phyloP scores from a whole-genome alignment of 139 green algal species.

The Protoeuglena noctilucae region DNA sequence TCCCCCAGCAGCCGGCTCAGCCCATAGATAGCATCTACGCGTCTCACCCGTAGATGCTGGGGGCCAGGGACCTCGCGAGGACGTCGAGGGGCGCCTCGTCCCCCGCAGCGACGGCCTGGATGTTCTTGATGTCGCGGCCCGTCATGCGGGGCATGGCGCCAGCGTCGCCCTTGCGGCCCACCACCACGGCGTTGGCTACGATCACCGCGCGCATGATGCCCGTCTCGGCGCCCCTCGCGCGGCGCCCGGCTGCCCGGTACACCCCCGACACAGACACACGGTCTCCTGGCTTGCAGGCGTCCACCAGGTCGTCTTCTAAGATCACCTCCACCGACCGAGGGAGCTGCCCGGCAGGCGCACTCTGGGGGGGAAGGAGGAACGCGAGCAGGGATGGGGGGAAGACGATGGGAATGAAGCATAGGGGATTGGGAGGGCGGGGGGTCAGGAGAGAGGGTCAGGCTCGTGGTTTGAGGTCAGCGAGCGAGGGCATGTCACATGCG shows the following conservation, averaged over 20 bases:
- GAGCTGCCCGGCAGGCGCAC: no score
- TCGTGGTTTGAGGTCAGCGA: no score
- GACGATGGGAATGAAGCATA: no score
- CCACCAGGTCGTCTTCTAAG: conserved; percentile 52
- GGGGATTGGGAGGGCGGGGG: no score
- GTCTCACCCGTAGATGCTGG: conserved; percentile 96
- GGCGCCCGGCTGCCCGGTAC: conserved; percentile 68
- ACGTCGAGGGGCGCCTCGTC: conserved; percentile 48
- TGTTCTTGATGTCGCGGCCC: conserved; percentile 20
- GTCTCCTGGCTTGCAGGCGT: conserved; percentile 87
- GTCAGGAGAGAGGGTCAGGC: no score
- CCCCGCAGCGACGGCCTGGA: conserved; percentile 10
- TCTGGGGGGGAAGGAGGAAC: no score
- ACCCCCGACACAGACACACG: conserved; percentile 73
- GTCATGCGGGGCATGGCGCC: conserved; percentile 19
- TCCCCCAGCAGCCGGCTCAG: no score
- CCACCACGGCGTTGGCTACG: conserved; percentile 38
- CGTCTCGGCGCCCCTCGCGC: conserved; percentile 26
- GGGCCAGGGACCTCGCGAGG: conserved; percentile 69
- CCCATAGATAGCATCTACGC: no score
- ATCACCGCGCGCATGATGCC: conserved; percentile 38
- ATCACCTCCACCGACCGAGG: conserved; percentile 49
- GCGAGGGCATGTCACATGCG: no score
- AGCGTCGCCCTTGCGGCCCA: conserved; percentile 26
- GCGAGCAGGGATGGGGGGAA: no score